Conservation (phyloP, 139 green algal genomes). For the Chlamydomonas schloesseri region DNA sequence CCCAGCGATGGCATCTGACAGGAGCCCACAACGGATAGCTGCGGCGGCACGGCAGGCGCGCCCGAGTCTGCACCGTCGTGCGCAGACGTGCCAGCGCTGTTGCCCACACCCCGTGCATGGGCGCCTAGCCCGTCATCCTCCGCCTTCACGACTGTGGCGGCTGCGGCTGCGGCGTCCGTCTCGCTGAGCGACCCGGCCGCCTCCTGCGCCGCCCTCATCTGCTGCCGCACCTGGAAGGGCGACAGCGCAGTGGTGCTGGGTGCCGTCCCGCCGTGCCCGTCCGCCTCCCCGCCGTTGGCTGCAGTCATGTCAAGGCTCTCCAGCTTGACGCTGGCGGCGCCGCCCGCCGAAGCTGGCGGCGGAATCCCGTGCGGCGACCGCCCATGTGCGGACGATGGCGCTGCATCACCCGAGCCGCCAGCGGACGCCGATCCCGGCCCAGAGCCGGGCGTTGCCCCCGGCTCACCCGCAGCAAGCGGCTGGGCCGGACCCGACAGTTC, state of each 20-base stretch:
- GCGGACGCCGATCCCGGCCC: background rate
- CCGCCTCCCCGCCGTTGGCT: no score
- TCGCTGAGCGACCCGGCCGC: no score
- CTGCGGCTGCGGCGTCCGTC: no score
- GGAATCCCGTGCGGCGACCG: no score
- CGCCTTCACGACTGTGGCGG: no score
- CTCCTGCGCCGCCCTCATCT: background rate
- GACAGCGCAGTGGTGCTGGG: background rate
- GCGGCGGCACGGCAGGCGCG: background rate
- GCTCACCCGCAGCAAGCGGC: background rate
- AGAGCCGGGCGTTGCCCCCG: background rate
- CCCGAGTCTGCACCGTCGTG: background rate
- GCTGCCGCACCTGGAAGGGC: background rate
- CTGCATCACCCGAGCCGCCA: background rate
- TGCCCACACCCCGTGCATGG: no score
- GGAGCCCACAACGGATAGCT: conserved; percentile 16
- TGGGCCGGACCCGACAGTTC: background rate
- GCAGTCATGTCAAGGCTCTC: no score
- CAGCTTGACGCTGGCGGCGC: no score
- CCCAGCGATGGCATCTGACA: background rate
- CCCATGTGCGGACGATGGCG: no score
- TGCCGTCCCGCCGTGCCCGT: background rate
- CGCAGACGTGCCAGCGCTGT: background rate
- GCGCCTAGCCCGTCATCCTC: no score
- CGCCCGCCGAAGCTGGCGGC: no score